phyloP scores from a whole-genome alignment of 352 stramenopile species.

The Peronosclerospora sorghi region DNA sequence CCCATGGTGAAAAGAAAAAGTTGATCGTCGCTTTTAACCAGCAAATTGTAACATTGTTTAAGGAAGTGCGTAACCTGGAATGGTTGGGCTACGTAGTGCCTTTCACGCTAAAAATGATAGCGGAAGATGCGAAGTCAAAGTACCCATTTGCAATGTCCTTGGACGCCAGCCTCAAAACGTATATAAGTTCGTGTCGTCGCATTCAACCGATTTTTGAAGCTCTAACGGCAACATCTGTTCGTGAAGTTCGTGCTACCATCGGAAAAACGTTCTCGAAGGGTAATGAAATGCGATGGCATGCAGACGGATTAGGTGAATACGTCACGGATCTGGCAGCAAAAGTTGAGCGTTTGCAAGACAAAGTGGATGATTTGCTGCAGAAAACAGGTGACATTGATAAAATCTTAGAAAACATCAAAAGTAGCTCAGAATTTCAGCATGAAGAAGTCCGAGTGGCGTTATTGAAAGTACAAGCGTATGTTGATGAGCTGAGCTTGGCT shows the following conservation, averaged over 20 bases:
- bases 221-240: constrained; percentile 60
- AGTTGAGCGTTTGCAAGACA: constrained; percentile 95
- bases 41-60: constrained; percentile 96
- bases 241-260: constrained; percentile 73
- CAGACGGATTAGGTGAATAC: constrained; percentile 80
- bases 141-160: constrained; percentile 97
- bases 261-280: constrained; percentile 85
- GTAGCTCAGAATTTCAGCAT: constrained; percentile 41
- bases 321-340: constrained; percentile 84
- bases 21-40: constrained; percentile 92
- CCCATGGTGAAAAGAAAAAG: constrained; percentile 62
- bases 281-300: constrained; percentile 84
- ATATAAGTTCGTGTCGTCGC: constrained; percentile 67
- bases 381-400: constrained; percentile 90
- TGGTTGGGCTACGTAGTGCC: constrained; percentile 97
- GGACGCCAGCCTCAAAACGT: constrained; percentile 93
- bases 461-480: constrained; percentile 82
- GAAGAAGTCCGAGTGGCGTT: constrained; percentile 49
- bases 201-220: constrained; percentile 81
- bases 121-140: constrained; percentile 93
- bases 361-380: constrained; percentile 92
- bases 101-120: constrained; percentile 91
- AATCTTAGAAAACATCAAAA: constrained; percentile 72
- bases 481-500: constrained; percentile 92
- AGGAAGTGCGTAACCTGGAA: constrained; percentile 97